These are phyloP conservation scores for Tylopilus sp. DNA, from an alignment of 1,284 basidiomycete genomes.

Conservation along the genomic window DNA sequence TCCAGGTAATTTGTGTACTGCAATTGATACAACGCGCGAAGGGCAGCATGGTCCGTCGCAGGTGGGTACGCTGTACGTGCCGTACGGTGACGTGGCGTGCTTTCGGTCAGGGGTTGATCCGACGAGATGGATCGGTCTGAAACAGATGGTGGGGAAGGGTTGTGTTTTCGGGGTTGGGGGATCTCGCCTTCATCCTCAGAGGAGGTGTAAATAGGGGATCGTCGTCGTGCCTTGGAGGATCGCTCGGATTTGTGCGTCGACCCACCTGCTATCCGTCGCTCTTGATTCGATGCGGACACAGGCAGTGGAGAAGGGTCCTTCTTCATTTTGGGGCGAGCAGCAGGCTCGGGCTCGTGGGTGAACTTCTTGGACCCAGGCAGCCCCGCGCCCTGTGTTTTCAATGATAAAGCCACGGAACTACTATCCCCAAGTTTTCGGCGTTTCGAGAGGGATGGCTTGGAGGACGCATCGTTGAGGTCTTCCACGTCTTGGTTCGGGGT, in stretches of 20 bases:
- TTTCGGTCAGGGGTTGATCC: conserved; percentile 22
- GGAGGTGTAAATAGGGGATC: conserved; percentile 55
- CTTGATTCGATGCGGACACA: conserved; percentile 12
- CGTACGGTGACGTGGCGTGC: conserved; percentile 20
- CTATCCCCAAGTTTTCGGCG: conserved; percentile 40
- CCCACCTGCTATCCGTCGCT: conserved; percentile 18
- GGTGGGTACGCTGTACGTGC: conserved; percentile 34
- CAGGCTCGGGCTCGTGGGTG: conserved; percentile 23
- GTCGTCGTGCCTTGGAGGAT: conserved; percentile 36
- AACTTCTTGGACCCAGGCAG: conserved; percentile 31
- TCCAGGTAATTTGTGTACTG: conserved; percentile 50
- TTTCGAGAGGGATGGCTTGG: conserved; percentile 32
- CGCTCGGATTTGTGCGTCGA: conserved; percentile 25
- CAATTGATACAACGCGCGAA: conserved; percentile 50
- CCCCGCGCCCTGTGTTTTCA: conserved; percentile 26
- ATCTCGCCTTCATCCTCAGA: conserved; percentile 55
- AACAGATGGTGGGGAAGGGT: conserved; percentile 23
- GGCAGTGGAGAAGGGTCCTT: conserved; percentile 33
- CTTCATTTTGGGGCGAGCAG: conserved; percentile 34
- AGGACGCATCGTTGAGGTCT: conserved; percentile 20
- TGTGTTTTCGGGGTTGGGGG: conserved; percentile 26
- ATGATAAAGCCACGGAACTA: conserved; percentile 12
- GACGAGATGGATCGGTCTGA: conserved; percentile 32
- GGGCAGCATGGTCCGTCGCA: conserved; percentile 44
- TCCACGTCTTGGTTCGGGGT: conserved; percentile 25